phyloP scores from a whole-genome alignment of 1,139 yeast species.

The Eremothecium coryli region DNA sequence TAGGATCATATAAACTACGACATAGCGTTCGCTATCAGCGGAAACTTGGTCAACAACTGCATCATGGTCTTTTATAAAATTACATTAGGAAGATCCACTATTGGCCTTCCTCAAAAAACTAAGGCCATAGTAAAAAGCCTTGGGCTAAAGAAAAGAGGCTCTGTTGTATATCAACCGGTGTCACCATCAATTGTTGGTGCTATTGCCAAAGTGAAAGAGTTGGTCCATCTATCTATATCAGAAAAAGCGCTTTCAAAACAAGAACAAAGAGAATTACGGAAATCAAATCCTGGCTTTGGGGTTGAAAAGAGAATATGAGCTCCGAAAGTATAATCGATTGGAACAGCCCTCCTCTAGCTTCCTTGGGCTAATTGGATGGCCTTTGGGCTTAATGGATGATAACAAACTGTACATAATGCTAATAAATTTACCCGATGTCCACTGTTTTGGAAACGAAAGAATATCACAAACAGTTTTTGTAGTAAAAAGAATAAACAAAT shows the following conservation, averaged over 20 bases:
- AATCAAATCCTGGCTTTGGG: conserved; percentile 50
- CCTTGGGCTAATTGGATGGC: neutral
- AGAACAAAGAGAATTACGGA: conserved; percentile 51
- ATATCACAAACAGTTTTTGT: too few relatives aligned
- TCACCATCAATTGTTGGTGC: conserved; percentile 79
- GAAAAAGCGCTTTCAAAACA: conserved; percentile 41
- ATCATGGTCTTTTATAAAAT: conserved; percentile 47
- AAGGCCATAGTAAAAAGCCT: conserved; percentile 59
- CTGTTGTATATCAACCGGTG: conserved; percentile 63
- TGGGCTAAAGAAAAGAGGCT: conserved; percentile 70
- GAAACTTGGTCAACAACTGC: too few relatives aligned
- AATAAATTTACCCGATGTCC: too few relatives aligned
- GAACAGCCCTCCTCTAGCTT: neutral
- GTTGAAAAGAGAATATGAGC: conserved; percentile 33
- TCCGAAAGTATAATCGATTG: too few relatives aligned
- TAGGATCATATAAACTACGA: too few relatives aligned
- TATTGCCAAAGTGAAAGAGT: conserved; percentile 73
- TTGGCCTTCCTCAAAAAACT: conserved; percentile 68
- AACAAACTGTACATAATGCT: neutral
- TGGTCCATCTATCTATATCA: conserved; percentile 76
- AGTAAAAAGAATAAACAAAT: too few relatives aligned
- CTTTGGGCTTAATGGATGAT: neutral
- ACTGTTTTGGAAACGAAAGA: conserved; percentile 1
- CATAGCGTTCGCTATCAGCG: too few relatives aligned
- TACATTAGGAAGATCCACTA: conserved; percentile 70